These are phyloP conservation scores for Cornus suecica DNA, from an alignment of 148 eudicot genomes.

Conservation along the genomic window DNA sequence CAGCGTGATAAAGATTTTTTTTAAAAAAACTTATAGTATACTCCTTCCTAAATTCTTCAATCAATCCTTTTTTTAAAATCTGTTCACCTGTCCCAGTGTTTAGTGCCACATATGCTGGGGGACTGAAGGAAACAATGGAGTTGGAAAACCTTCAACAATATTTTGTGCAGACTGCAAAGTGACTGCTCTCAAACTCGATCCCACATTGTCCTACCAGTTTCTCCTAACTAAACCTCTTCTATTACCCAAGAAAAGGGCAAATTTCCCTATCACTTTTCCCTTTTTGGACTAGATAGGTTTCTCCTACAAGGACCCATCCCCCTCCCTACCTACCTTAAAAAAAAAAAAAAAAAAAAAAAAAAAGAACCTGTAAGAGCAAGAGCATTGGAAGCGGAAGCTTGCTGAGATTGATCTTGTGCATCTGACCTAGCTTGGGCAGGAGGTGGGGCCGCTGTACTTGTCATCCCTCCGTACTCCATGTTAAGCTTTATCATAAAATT, in stretches of 20 bases:
- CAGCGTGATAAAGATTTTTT: background rate
- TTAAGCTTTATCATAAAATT: slow-evolving; percentile 40
- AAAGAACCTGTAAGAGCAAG: slow-evolving; percentile 77
- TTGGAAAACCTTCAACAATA: too few relatives aligned
- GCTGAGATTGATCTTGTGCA: slow-evolving; percentile 30
- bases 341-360: too few relatives aligned
- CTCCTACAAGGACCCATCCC: too few relatives aligned
- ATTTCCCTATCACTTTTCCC: too few relatives aligned
- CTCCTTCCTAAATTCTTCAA: background rate
- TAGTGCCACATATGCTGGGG: too few relatives aligned
- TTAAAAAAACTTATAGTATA: background rate
- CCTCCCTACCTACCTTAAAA: too few relatives aligned
- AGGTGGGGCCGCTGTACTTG: slow-evolving; percentile 30
- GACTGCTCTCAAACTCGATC: background rate
- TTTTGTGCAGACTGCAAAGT: too few relatives aligned
- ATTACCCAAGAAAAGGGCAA: too few relatives aligned
- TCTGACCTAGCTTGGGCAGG: slow-evolving; percentile 26
- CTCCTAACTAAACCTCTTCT: too few relatives aligned
- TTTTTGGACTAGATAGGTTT: too few relatives aligned
- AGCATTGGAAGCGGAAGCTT: slow-evolving; percentile 44
- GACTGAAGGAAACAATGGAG: too few relatives aligned
- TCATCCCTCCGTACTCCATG: slow-evolving; percentile 68
- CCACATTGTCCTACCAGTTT: background rate
- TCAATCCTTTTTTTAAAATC: background rate
- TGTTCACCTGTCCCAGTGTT: too few relatives aligned